Evolutionary conservation across 345 rosid genomes (phyloP).

Genomic region (Stellera chamaejasme): DNA sequence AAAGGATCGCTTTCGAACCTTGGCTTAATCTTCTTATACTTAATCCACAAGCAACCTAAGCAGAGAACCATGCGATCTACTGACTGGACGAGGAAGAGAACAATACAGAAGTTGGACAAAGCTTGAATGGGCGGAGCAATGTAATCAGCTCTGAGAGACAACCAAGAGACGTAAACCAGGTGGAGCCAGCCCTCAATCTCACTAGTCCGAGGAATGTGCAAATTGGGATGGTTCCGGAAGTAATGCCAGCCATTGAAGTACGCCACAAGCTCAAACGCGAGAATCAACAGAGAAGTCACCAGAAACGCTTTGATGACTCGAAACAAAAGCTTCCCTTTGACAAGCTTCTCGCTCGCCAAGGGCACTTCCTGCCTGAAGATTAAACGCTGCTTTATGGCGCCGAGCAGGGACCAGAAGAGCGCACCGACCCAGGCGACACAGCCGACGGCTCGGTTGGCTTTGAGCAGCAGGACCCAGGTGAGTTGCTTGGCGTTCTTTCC

Average conservation of each 20-base stretch:
- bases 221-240: conserved; percentile 40
- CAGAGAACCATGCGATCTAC: conserved; percentile 64
- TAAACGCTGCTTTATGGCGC: conserved; percentile 62
- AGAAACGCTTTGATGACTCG: conserved; percentile 44
- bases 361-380: conserved; percentile 51
- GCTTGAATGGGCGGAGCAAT: conserved; percentile 57
- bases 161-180: conserved; percentile 54
- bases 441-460: conserved; percentile 83
- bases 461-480: conserved; percentile 88
- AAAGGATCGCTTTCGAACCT: conserved; percentile 47
- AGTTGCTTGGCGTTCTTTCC: conserved; percentile 87
- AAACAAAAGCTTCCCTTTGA: conserved; percentile 58
- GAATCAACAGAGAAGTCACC: conserved; percentile 33
- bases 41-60: conserved; percentile 80
- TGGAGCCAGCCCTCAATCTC: conserved; percentile 64
- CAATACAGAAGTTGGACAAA: conserved; percentile 62
- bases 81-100: conserved; percentile 66
- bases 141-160: conserved; percentile 50
- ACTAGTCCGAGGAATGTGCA: conserved; percentile 50
- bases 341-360: conserved; percentile 47
- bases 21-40: conserved; percentile 61
- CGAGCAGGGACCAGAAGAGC: conserved; percentile 73
- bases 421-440: conserved; percentile 72
- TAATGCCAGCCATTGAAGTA: conserved; percentile 77
- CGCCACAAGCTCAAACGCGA: conserved; percentile 66